Evolutionary conservation across 495 filamentous ascomycete species (phyloP).

Genomic region (Lindgomyces ingoldianus): DNA sequence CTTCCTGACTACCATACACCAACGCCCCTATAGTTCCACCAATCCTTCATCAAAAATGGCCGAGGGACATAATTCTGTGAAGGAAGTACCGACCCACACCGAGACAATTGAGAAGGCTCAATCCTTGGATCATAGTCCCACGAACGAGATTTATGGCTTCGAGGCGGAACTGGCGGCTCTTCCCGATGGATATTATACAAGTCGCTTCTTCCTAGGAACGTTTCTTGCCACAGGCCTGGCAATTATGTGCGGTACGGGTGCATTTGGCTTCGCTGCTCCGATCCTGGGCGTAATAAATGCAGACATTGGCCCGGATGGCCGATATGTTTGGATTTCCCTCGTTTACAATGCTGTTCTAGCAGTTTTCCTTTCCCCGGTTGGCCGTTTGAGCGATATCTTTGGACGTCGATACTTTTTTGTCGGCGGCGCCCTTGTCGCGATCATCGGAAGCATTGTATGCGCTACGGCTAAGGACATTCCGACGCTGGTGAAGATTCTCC

Average conservation of each 20-base stretch:
- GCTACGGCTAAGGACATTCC: slow-evolving; percentile 37
- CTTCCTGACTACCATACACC: no score
- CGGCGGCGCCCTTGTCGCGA: slow-evolving; percentile 27
- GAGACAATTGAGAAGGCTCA: neutral
- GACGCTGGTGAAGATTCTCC: slow-evolving; percentile 14
- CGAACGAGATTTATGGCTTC: slow-evolving; percentile 8
- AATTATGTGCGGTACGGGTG: slow-evolving; percentile 13
- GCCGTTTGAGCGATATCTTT: slow-evolving; percentile 43
- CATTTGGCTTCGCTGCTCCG: slow-evolving; percentile 30
- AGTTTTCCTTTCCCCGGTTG: slow-evolving; percentile 38
- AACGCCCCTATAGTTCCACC: no score
- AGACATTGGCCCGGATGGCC: slow-evolving; percentile 33
- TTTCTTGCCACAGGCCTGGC: slow-evolving; percentile 21
- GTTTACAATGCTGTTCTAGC: slow-evolving; percentile 35
- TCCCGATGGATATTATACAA: slow-evolving; percentile 27
- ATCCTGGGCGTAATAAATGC: slow-evolving; percentile 31
- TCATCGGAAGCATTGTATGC: slow-evolving; percentile 42
- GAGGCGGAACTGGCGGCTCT: slow-evolving; percentile 2
- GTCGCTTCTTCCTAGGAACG: slow-evolving; percentile 29
- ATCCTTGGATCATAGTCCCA: neutral
- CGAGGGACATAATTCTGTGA: neutral
- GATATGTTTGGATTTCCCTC: slow-evolving; percentile 41
- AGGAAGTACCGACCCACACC: neutral
- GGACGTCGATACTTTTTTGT: slow-evolving; percentile 41
- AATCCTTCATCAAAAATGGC: no score